phyloP scores from a whole-genome alignment of 2,329 filamentous ascomycete species.

The Lecanoromycetidae sp. region DNA sequence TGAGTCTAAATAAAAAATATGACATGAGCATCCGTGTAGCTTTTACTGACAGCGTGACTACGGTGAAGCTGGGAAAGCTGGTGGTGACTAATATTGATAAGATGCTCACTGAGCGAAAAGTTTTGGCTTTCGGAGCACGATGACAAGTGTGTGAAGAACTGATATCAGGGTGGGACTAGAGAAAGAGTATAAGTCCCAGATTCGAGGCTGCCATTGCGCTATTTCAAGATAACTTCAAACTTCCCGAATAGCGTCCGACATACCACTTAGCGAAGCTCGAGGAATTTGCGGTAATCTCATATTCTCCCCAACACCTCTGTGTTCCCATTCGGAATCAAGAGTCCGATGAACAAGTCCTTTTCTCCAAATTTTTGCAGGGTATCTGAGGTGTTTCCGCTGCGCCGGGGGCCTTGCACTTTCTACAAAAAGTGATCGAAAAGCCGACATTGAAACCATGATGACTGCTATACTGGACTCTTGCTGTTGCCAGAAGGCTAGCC shows the following conservation, averaged over 20 bases:
- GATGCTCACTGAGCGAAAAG: not conserved
- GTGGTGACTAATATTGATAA: not conserved
- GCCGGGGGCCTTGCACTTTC: not conserved
- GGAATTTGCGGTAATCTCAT: constrained; percentile 4
- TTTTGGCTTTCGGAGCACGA: not conserved
- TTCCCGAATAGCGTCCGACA: not conserved
- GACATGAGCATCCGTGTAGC: not conserved
- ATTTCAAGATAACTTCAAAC: not conserved
- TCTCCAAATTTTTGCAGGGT: not conserved
- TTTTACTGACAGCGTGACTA: not conserved
- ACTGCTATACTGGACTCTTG: constrained; percentile 27
- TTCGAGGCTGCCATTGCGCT: not conserved
- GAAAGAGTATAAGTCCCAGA: no score
- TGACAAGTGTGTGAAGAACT: not conserved
- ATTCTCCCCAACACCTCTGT: not conserved
- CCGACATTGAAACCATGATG: constrained; percentile 24
- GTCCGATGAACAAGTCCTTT: not conserved
- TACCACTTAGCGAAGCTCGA: not conserved
- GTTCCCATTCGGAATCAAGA: not conserved
- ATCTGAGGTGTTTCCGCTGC: not conserved
- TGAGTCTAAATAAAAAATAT: constrained; percentile 1
- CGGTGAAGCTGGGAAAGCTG: not conserved
- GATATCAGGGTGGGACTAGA: not conserved
- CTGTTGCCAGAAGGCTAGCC: constrained; percentile 15
- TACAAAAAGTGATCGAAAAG: constrained; percentile 25